Conservation (phyloP, 345 rosid species). For the Balakata baccata region DNA sequence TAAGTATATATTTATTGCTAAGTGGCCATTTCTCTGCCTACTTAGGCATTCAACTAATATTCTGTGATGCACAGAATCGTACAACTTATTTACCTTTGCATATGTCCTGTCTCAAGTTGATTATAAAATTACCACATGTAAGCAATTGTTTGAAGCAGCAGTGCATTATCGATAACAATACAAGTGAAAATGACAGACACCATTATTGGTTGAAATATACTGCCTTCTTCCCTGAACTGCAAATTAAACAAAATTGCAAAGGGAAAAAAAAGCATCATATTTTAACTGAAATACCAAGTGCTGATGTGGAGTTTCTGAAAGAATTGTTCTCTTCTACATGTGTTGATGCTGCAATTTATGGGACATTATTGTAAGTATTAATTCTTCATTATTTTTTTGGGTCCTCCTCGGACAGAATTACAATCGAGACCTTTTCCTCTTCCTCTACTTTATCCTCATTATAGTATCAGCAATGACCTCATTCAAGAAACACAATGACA, state of each 20-base stretch:
- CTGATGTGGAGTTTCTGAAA: background rate
- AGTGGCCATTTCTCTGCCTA: background rate
- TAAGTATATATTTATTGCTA: background rate
- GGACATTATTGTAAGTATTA: background rate
- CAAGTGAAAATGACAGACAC: background rate
- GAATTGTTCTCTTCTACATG: background rate
- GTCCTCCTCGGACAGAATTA: constrained; percentile 57
- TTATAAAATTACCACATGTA: background rate
- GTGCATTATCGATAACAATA: background rate
- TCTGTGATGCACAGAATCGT: background rate
- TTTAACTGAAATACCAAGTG: background rate
- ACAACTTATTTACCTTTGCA: background rate
- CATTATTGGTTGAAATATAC: background rate
- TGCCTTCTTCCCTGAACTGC: background rate
- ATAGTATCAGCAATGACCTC: constrained; percentile 88
- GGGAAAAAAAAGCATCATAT: constrained; percentile 5
- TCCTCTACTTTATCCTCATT: constrained; percentile 77
- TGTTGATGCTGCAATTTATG: background rate
- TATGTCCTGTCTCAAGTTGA: background rate
- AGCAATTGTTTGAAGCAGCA: background rate
- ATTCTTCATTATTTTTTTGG: constrained; percentile 16
- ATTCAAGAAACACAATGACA: constrained; percentile 73
- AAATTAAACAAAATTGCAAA: background rate
- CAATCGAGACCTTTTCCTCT: constrained; percentile 92
- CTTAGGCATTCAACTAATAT: too few species aligned